A percentile compares a stretch with the other conserved stretches of the same genome.
Conservation (phyloP, 1,284 basidiomycete genomes). For the Sporisorium reilianum region DNA sequence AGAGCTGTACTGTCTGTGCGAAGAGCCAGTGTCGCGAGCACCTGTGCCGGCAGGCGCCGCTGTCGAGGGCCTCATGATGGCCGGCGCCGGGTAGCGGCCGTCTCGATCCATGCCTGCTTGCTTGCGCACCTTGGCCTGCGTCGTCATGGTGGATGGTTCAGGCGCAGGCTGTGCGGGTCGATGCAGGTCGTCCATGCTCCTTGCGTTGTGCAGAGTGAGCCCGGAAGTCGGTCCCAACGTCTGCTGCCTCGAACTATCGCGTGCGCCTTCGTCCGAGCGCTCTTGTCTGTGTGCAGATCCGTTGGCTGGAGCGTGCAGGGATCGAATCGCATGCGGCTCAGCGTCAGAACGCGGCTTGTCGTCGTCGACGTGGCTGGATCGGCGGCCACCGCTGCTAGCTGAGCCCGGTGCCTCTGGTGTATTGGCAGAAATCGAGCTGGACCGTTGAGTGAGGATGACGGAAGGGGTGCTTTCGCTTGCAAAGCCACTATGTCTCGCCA, state of each 20-base stretch:
- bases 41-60: conserved; percentile 36
- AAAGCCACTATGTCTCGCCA: conserved; percentile 17
- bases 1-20: conserved; percentile 50
- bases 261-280: conserved; percentile 31
- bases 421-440: conserved; percentile 26
- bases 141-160: conserved; percentile 22
- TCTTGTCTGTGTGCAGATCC: conserved; percentile 30
- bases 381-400: conserved; percentile 10
- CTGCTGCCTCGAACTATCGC: conserved; percentile 10
- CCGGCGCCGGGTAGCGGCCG: conserved; percentile 44
- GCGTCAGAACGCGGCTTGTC: conserved; percentile 20
- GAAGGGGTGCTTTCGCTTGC: conserved; percentile 23
- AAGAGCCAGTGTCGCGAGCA: conserved; percentile 18
- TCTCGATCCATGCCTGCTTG: conserved; percentile 42
- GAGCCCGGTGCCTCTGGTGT: conserved; percentile 8
- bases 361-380: conserved; percentile 23
- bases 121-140: conserved; percentile 36
- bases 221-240: conserved; percentile 5
- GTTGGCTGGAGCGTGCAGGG: conserved; percentile 15
- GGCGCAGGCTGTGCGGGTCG: conserved; percentile 19
- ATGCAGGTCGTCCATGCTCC: conserved; percentile 55
- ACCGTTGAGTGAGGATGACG: conserved; percentile 27
- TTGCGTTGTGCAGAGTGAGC: conserved; percentile 45
- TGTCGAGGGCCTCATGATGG: conserved; percentile 46
- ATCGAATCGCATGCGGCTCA: conserved; percentile 7